These are phyloP conservation scores for Leishmania braziliensis DNA, from an alignment of 208 protist species.

Conservation along the genomic window DNA sequence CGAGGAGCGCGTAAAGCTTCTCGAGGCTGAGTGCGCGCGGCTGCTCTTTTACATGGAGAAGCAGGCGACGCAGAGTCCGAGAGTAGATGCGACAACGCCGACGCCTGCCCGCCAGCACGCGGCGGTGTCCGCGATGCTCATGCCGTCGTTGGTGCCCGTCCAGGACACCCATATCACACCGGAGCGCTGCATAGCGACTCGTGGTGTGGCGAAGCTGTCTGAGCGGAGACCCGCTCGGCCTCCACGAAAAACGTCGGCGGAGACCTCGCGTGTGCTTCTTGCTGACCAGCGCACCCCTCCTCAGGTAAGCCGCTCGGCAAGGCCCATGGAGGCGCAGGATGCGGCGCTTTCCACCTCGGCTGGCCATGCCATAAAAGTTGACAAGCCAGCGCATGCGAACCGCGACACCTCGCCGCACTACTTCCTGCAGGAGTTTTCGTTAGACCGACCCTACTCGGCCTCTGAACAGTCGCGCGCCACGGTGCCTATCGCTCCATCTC, in stretches of 20 bases:
- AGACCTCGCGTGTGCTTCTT: background rate
- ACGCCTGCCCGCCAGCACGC: background rate
- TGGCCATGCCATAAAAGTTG: background rate
- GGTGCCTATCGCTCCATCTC: background rate
- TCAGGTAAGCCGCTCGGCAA: background rate
- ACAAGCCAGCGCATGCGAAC: background rate
- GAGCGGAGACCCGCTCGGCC: background rate
- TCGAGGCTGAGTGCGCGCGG: slow-evolving; percentile 48
- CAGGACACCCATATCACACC: slow-evolving; percentile 18
- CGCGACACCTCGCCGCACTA: background rate
- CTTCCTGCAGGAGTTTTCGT: background rate
- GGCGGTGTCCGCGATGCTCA: background rate
- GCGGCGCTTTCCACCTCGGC: background rate
- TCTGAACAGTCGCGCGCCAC: background rate
- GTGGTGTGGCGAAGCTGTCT: background rate
- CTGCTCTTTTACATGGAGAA: slow-evolving; percentile 29
- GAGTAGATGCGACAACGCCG: slow-evolving; percentile 2
- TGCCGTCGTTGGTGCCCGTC: slow-evolving; percentile 1
- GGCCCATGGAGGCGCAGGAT: background rate
- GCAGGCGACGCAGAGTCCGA: background rate
- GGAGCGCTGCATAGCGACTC: slow-evolving; percentile 17
- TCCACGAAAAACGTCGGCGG: background rate
- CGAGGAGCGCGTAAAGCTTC: slow-evolving; percentile 45
- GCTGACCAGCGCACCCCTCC: slow-evolving; percentile 2
- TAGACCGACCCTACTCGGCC: background rate